Evolutionary conservation across 495 filamentous ascomycete species (phyloP).

Genomic region (Xanthoparmelia taractica): DNA sequence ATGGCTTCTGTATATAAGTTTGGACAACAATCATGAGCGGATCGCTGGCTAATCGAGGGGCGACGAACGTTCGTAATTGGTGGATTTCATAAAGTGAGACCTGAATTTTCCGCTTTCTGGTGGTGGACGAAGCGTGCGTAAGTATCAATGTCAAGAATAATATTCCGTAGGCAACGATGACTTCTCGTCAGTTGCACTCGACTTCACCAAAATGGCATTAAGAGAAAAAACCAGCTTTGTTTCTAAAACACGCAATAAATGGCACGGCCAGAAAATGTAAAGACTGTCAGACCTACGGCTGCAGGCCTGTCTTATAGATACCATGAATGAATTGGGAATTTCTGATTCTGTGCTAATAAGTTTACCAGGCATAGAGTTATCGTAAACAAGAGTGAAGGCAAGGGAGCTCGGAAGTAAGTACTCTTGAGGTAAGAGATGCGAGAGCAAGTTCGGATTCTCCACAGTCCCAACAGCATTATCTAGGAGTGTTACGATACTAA

Average conservation of each 20-base stretch:
- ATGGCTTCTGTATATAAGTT: too few relatives aligned
- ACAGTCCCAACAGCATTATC: not conserved
- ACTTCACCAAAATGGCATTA: not conserved
- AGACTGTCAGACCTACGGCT: not conserved
- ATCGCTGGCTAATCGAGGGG: not conserved
- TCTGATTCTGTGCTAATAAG: not conserved
- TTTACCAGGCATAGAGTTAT: not conserved
- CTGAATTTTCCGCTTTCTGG: too few relatives aligned
- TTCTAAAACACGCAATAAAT: not conserved
- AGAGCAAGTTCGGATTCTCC: not conserved
- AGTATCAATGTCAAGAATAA: not conserved
- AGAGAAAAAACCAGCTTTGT: not conserved
- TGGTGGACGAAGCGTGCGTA: too few relatives aligned
- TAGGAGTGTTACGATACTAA: not conserved
- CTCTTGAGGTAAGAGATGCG: not conserved
- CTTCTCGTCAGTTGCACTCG: not conserved
- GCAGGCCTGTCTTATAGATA: not conserved
- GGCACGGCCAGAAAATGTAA: not conserved
- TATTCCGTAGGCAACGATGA: not conserved
- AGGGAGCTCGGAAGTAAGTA: not conserved
- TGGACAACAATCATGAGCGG: too few relatives aligned
- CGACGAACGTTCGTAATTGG: not conserved
- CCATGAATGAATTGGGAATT: not conserved
- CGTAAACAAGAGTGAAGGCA: not conserved
- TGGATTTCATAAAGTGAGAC: too few relatives aligned